Base-by-base conservation (phyloP, 805 yeast species). In the Komagataella phaffii region DNA sequence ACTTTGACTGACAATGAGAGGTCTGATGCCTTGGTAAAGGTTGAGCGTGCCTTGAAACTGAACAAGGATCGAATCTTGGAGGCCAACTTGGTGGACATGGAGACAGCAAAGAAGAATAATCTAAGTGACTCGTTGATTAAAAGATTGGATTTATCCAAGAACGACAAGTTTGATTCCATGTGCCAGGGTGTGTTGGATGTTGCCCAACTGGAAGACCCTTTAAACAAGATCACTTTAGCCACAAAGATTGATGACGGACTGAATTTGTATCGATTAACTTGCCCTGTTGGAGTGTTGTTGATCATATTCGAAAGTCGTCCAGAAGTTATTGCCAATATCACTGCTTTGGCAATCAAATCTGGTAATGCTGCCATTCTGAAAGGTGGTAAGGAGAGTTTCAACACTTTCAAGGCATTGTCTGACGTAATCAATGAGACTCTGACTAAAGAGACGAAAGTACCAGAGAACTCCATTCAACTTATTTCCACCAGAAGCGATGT, bases 251-350 rank as follows among this genome's bases (percentile, higher is more conserved):
- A 93, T 64, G 96, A 88, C 51, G 95, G 88, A n/a, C 76, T 93
- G 56, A 84, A 81, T 50, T 70, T 93, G 54, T 85, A 81, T 66
- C 74, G 96, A 62, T 75, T 91, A 10, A 84, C 96, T 4, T 86
- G 96, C 24, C 99, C 99, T 12, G 89, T 93, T 4, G 99, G 99
- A 17, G 97, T 88, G 0, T 67, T 93, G 47, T 72, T 93, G 55
- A 89, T 93, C 48, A 95, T 93, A 52, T 93, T 93, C 65, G 99
- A 93, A 68, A 81, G 96, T 30, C 79, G 99, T 61, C 99, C 99
- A 44, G 99, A 93, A 65, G 99, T 93, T 8, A 93, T 93, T 71
- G 99, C 99, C 51, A 95, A 93, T 64, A 93, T 93, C 61, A 85
- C 96, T 12, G 93, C 99, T 0, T 74, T 93, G 60, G 96, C 98